A percentile compares a stretch with the other conserved stretches of the same genome.
Evolutionary conservation across 768 basidiomycete species (phyloP).

Genomic region (Lactarius trivialis): DNA sequence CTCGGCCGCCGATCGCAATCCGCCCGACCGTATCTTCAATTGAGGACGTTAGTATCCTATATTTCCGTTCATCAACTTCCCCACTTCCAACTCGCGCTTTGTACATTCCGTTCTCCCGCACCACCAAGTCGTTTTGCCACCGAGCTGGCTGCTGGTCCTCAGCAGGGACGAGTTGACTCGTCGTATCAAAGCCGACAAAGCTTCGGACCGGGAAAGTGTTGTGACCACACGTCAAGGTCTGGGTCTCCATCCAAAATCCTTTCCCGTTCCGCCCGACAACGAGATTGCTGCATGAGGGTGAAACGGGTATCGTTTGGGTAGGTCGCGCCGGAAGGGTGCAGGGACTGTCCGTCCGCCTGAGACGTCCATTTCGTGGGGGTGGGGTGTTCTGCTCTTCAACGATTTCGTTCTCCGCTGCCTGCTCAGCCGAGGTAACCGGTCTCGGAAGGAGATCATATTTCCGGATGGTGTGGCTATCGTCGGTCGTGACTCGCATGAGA

Average conservation of each 20-base stretch:
- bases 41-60: constrained; percentile 27
- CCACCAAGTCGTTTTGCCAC: constrained; percentile 22
- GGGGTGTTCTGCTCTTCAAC: not conserved
- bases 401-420: constrained; percentile 3
- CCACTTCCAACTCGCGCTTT: constrained; percentile 29
- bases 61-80: constrained; percentile 30
- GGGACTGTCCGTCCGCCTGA: constrained; percentile 20
- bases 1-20: constrained; percentile 31
- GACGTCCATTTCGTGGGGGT: not conserved
- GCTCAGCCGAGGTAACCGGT: constrained; percentile 2
- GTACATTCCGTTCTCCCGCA: constrained; percentile 29
- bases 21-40: constrained; percentile 33
- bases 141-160: constrained; percentile 12
- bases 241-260: constrained; percentile 34
- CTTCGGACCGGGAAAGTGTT: constrained; percentile 29
- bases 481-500: constrained; percentile 25
- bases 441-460: constrained; percentile 31
- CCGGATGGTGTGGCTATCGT: constrained; percentile 26
- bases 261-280: constrained; percentile 29
- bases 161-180: constrained; percentile 4
- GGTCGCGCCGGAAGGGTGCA: constrained; percentile 27
- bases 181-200: constrained; percentile 30
- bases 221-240: constrained; percentile 28
- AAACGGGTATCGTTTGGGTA: constrained; percentile 25
- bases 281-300: constrained; percentile 29